A percentile compares a stretch with the other conserved stretches of the same genome.
Evolutionary conservation across 2,329 filamentous ascomycete species (phyloP).

Genomic region (Diplodia scrobiculata): DNA sequence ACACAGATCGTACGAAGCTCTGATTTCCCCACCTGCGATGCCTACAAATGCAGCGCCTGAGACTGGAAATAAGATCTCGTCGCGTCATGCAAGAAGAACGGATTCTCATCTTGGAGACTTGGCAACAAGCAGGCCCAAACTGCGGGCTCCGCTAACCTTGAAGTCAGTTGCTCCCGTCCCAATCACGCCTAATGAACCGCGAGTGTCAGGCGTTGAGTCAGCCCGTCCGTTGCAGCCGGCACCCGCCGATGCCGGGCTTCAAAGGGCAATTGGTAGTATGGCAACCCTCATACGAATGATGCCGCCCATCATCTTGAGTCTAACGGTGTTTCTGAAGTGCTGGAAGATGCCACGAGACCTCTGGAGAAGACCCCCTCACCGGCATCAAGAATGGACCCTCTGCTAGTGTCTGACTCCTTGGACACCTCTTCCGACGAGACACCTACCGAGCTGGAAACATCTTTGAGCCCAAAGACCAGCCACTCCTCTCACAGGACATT

Average conservation of each 20-base stretch:
- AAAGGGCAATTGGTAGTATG: slow-evolving; percentile 43
- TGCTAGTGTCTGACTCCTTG: slow-evolving; percentile 26
- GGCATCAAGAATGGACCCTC: slow-evolving; percentile 27
- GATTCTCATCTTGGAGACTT: background rate
- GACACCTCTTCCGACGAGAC: background rate
- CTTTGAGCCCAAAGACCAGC: slow-evolving; percentile 3
- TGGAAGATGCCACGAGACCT: slow-evolving; percentile 45
- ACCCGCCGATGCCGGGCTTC: background rate
- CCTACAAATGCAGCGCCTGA: background rate
- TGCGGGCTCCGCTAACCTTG: background rate
- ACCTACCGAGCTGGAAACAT: background rate
- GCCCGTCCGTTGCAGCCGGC: background rate
- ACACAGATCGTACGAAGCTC: slow-evolving; percentile 6
- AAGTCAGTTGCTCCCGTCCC: background rate
- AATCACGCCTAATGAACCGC: background rate
- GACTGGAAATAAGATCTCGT: background rate
- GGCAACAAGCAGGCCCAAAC: background rate
- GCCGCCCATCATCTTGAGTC: slow-evolving; percentile 39
- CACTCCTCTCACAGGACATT: background rate
- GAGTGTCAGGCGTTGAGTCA: background rate
- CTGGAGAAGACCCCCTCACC: slow-evolving; percentile 39
- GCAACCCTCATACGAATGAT: slow-evolving; percentile 48
- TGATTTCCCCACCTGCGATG: background rate
- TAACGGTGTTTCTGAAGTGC: slow-evolving; percentile 46
- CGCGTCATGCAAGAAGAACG: background rate